A percentile compares a stretch with the other conserved stretches of the same genome.
These are phyloP conservation scores for Mucor lusitanicus DNA, from an alignment of 371 early-diverging fungal genomes.

Conservation along the genomic window DNA sequence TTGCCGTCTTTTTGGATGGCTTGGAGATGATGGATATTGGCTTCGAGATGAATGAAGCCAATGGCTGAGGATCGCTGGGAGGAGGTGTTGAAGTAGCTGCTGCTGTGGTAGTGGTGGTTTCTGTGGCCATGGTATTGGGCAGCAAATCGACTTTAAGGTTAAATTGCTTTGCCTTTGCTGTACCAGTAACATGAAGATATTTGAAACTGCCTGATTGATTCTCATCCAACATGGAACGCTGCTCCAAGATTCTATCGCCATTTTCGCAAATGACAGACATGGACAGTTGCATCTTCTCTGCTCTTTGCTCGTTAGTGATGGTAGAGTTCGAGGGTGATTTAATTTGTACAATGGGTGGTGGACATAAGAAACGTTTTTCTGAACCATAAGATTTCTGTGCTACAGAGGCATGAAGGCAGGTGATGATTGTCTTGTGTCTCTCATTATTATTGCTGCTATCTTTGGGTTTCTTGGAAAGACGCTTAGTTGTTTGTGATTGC, in stretches of 20 bases:
- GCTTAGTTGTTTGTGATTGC: background rate
- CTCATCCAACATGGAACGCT: slow-evolving; percentile 56
- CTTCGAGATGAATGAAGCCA: slow-evolving; percentile 67
- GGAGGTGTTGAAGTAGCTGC: background rate
- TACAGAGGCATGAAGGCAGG: slow-evolving; percentile 67
- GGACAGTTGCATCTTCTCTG: slow-evolving; percentile 53
- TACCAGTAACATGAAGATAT: slow-evolving; percentile 75
- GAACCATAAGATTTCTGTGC: slow-evolving; percentile 91
- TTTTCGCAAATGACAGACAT: slow-evolving; percentile 67
- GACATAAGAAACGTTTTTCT: slow-evolving; percentile 87
- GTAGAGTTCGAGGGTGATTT: slow-evolving; percentile 28
- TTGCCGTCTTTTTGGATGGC: slow-evolving; percentile 84
- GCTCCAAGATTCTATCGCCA: slow-evolving; percentile 52
- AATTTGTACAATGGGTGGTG: slow-evolving; percentile 73
- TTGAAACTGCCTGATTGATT: slow-evolving; percentile 61
- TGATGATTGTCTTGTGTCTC: slow-evolving; percentile 48
- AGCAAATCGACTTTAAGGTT: slow-evolving; percentile 63
- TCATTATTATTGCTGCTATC: background rate
- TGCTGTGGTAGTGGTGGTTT: background rate
- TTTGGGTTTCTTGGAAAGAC: slow-evolving; percentile 1
- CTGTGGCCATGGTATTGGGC: slow-evolving; percentile 8
- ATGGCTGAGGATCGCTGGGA: background rate
- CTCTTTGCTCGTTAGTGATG: slow-evolving; percentile 25
- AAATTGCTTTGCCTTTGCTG: slow-evolving; percentile 79
- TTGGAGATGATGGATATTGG: slow-evolving; percentile 84